A percentile compares a stretch with the other conserved stretches of the same genome.
phyloP scores from a whole-genome alignment of 2,329 filamentous ascomycete genomes.

The Emmonsiellopsis sp. region DNA sequence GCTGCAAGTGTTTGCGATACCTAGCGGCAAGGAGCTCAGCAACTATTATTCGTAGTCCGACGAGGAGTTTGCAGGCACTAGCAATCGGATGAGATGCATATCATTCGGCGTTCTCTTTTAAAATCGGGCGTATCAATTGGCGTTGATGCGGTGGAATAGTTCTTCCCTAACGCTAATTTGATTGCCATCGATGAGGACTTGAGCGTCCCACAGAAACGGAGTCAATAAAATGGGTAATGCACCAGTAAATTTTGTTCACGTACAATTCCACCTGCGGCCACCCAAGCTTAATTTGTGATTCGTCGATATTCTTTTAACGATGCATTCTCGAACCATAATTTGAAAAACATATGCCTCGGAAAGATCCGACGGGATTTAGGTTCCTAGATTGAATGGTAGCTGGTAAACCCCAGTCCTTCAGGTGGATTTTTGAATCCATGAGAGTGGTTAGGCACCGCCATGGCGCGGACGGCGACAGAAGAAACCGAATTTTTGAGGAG shows the following conservation, averaged over 20 bases:
- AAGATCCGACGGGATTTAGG: neutral
- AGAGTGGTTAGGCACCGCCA: constrained; percentile 2
- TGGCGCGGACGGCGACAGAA: constrained; percentile 1
- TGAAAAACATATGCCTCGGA: neutral
- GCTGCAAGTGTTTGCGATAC: too few species aligned
- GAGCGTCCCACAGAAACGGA: neutral
- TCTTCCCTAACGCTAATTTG: neutral
- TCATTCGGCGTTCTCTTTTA: too few species aligned
- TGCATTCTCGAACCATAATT: neutral
- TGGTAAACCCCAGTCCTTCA: neutral
- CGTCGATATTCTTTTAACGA: neutral
- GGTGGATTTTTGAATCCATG: neutral
- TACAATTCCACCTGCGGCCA: neutral
- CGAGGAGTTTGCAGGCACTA: too few species aligned
- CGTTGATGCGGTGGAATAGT: neutral
- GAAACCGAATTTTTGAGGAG: neutral
- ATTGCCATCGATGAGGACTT: neutral
- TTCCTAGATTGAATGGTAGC: neutral
- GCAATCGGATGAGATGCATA: too few species aligned
- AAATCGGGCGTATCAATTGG: neutral
- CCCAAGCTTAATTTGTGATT: neutral
- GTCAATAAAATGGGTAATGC: neutral
- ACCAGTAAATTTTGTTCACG: neutral
- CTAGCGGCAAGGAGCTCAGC: too few species aligned
- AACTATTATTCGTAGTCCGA: too few species aligned